Evolutionary conservation across 345 rosid species (phyloP), one percentile per base, ranked within the genome.

Genomic region (Eucalyptus tenuipes): DNA sequence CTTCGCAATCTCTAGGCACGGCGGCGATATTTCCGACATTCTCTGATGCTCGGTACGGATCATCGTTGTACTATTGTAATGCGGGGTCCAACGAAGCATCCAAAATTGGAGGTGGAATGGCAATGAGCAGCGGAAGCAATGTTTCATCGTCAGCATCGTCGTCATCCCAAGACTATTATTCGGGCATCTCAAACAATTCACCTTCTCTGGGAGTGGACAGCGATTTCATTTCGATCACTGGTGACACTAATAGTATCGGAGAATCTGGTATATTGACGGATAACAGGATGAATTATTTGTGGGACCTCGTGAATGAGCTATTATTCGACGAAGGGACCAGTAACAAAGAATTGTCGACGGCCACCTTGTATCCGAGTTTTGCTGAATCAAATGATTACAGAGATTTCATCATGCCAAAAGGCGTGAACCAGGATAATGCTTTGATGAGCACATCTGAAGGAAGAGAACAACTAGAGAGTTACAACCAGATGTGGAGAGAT

Each of bases 291-390:
- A 88, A 89, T 52, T 24, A 79, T 61, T 86, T 82, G 13, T 86
- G 89, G 90, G 92, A 92, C 24, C 13, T 87, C 49, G 44, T 89
- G 86, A 88, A 88, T 75, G 92, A 91, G 48, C 29, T 91, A 85
- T 88, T 91, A 89, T 80, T 89, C 49, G 61, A 88, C 25, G 90
- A 88, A 85, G 66, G 29, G 7, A 85, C 87, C 37, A 14, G 66
- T 25, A 44, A 80, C 45, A 14, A 64, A n/a, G 15, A 61, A 84
- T 55, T 10, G 37, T 45, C 27, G 42, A 22, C 7, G 7, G 44
- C 82, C 27, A 37, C 45, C 13, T 37, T 37, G 45, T 37, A 37
- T 37, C 82, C 82, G 27, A 50, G 44, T 50, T n/a, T 31, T 86
- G 44, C 44, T 50, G 27, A 86, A 86, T 20, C 29, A 49, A 47